Evolutionary conservation across 1,284 basidiomycete species (phyloP).

Genomic region (Cystobasidium slooffiae): DNA sequence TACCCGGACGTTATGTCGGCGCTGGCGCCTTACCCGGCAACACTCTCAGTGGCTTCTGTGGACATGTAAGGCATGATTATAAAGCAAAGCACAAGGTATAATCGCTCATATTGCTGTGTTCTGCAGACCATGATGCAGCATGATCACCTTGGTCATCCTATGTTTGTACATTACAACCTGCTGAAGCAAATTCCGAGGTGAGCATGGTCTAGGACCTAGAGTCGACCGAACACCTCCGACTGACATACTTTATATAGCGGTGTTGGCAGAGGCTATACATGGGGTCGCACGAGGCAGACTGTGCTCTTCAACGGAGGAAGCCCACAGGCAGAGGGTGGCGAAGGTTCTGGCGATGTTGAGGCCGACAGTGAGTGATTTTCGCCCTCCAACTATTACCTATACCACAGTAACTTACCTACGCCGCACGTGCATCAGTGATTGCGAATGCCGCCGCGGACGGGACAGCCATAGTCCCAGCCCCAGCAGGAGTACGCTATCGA

Average conservation of each 20-base stretch:
- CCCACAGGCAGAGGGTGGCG: conserved; percentile 32
- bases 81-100: not conserved
- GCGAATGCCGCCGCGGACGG: conserved; percentile 40
- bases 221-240: not conserved
- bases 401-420: not conserved
- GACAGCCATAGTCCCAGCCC: conserved; percentile 26
- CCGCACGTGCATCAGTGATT: conserved; percentile 15
- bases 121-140: conserved; percentile 60
- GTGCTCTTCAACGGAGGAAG: conserved; percentile 36
- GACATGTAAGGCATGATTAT: not conserved
- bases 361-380: conserved; percentile 32
- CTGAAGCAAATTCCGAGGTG: conserved; percentile 58
- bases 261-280: conserved; percentile 27
- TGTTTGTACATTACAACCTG: conserved; percentile 60
- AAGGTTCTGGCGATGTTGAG: conserved; percentile 40
- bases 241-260: conserved; percentile 6
- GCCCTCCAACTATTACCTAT: not conserved
- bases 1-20: conserved; percentile 60
- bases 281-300: conserved; percentile 40
- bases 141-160: conserved; percentile 56
- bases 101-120: not conserved
- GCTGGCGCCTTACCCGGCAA: conserved; percentile 57
- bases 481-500: conserved; percentile 32
- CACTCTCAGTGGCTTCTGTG: conserved; percentile 49
- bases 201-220: no score